phyloP scores from a whole-genome alignment of 768 basidiomycete genomes.

The Lactarius vividus region DNA sequence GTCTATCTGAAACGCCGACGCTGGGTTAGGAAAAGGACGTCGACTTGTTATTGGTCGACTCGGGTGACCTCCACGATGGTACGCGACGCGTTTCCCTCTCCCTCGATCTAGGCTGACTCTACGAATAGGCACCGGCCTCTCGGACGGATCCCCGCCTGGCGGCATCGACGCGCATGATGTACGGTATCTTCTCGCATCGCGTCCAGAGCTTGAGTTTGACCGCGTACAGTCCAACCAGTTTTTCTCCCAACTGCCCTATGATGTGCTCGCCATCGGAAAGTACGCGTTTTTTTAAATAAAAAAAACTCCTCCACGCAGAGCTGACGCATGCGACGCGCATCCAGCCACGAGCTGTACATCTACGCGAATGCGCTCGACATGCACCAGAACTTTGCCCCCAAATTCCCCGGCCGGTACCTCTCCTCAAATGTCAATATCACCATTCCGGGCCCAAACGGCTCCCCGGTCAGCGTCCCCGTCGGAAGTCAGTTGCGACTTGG shows the following conservation, averaged over 20 bases:
- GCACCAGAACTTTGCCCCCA: constrained; percentile 65
- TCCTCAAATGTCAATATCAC: constrained; percentile 89
- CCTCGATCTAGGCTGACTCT: constrained; percentile 14
- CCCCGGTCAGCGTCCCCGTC: constrained; percentile 41
- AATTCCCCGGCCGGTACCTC: constrained; percentile 69
- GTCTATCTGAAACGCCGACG: neutral
- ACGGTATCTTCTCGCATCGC: constrained; percentile 28
- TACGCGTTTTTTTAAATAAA: constrained; percentile 39
- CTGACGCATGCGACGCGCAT: neutral
- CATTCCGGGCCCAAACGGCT: constrained; percentile 42
- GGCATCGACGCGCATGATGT: constrained; percentile 74
- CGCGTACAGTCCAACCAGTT: constrained; percentile 64
- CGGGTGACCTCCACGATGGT: constrained; percentile 78
- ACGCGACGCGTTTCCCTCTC: constrained; percentile 4
- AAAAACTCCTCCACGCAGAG: neutral
- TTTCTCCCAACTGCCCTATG: constrained; percentile 71
- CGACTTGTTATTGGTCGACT: constrained; percentile 80
- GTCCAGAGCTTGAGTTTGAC: constrained; percentile 11
- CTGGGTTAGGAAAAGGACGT: constrained; percentile 55
- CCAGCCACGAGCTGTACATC: constrained; percentile 76
- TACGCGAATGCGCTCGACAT: constrained; percentile 67
- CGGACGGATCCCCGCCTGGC: constrained; percentile 69
- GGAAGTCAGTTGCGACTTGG: constrained; percentile 37
- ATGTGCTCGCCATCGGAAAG: constrained; percentile 84
- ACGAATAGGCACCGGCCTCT: constrained; percentile 63